Base-by-base conservation (phyloP, 2,329 filamentous ascomycete genomes). In the Ophiostoma novo-ulmi region DNA sequence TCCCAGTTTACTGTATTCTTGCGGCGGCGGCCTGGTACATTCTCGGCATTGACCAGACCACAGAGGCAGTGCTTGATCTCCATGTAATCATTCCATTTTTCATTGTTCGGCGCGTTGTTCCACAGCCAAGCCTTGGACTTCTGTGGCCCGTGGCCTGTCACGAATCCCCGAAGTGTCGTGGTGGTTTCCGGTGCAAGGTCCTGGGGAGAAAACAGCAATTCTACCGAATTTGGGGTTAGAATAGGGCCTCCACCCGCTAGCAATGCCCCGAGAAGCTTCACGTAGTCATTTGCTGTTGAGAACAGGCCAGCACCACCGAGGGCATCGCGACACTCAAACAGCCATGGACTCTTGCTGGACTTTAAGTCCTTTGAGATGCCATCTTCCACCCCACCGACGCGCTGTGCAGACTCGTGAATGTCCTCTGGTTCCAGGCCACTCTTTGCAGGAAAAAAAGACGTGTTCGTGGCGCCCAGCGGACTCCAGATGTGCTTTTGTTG, bases 1-100 rank as follows among this genome's bases (percentile, higher is more conserved):
- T 81, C 82, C 82, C 82, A 84, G 3, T 78, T 80, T 70, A 84
- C 74, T 0, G 82, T 84, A 0, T 76, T 72, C 48, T 79, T 77
- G 3, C 82, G 81, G 64, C 82, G 82, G 78, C 81, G 82, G 71
- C 81, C 80, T 68, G 64, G 44, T 1, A 67, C 63, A 11, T 70
- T 44, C 22, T 83, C 74, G 39, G 81, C 71, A 48, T 81, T 72
- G 8, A 84, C 67, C 13, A 81, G 70, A 0, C 82, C 83, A 4
- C 81, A 79, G 7, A 85, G 74, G 0, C 82, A 81, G 72, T 81
- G 72, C 0, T 81, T 80, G 22, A 77, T 73, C 70, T 80, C 80
- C 14, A 74, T 75, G 1, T 75, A 70, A 52, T 75, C 74, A 75
- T 74, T 75, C 35, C 71, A 69, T 70, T 81, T 81, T 71, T 79